A percentile compares a stretch with the other conserved stretches of the same genome.
Evolutionary conservation across 306 rosid genomes (phyloP).

Genomic region (Crotalaria pallida): DNA sequence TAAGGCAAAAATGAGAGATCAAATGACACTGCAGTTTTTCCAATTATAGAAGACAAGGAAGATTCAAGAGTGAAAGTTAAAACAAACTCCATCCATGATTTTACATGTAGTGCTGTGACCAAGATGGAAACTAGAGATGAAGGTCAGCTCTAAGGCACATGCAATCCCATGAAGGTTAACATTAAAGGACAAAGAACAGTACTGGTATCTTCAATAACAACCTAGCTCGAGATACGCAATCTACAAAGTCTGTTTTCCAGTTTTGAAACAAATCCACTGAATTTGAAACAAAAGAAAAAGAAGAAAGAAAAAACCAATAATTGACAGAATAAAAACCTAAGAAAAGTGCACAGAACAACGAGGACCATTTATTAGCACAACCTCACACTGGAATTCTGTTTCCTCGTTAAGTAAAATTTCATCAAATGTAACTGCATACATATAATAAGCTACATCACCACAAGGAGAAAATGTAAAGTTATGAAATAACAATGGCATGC

Average conservation of each 20-base stretch:
- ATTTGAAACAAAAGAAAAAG: not conserved
- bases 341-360: slow-evolving; percentile 17
- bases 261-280: slow-evolving; percentile 15
- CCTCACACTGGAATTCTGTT: slow-evolving; percentile 26
- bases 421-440: slow-evolving; percentile 27
- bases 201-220: not conserved
- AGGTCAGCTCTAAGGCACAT: not conserved
- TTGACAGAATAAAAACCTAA: slow-evolving; percentile 22
- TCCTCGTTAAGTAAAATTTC: slow-evolving; percentile 22
- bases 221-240: not conserved
- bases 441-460: slow-evolving; percentile 23
- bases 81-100: not conserved
- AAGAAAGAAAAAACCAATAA: not conserved
- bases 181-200: not conserved
- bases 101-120: not conserved
- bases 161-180: not conserved
- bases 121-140: not conserved
- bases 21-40: not conserved
- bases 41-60: not conserved
- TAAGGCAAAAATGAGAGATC: not conserved
- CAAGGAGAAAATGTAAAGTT: not conserved
- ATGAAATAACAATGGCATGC: slow-evolving; percentile 9
- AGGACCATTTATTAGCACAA: slow-evolving; percentile 30
- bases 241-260: not conserved
- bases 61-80: not conserved